Conservation (phyloP, 1,139 yeast genomes). For the Scheffersomyces segobiensis region DNA sequence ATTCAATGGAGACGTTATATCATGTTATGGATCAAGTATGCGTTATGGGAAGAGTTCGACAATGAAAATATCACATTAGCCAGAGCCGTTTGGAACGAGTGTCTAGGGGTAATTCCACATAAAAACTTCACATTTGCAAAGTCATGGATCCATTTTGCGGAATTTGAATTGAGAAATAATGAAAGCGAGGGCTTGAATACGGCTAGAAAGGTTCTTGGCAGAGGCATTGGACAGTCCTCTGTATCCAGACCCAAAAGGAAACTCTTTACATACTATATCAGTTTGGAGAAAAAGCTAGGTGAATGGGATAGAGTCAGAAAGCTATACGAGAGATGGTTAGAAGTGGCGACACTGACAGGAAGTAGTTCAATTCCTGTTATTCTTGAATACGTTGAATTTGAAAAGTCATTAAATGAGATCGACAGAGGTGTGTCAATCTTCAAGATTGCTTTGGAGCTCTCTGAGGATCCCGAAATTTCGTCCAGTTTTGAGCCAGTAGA, state of each 20-base stretch:
- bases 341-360: slow-evolving; percentile 45
- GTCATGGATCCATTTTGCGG: slow-evolving; percentile 70
- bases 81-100: slow-evolving; percentile 50
- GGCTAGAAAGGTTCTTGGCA: slow-evolving; percentile 75
- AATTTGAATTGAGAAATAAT: slow-evolving; percentile 71
- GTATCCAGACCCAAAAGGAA: slow-evolving; percentile 53
- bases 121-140: slow-evolving; percentile 65
- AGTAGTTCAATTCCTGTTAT: slow-evolving; percentile 20
- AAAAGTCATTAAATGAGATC: slow-evolving; percentile 65
- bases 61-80: slow-evolving; percentile 45
- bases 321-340: slow-evolving; percentile 69
- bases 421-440: slow-evolving; percentile 66
- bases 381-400: slow-evolving; percentile 64
- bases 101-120: slow-evolving; percentile 57
- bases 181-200: slow-evolving; percentile 30
- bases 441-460: slow-evolving; percentile 45
- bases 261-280: slow-evolving; percentile 64
- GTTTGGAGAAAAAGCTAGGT: slow-evolving; percentile 53
- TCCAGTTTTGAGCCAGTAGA: slow-evolving; percentile 17
- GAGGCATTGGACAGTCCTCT: slow-evolving; percentile 59
- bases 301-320: slow-evolving; percentile 79
- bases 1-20: slow-evolving; percentile 70
- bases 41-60: slow-evolving; percentile 62
- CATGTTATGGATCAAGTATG: slow-evolving; percentile 67
- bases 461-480: slow-evolving; percentile 11